A percentile compares a stretch with the other conserved stretches of the same genome.
Conservation (phyloP, 2,329 filamentous ascomycete genomes). For the Microdochium nivale region DNA sequence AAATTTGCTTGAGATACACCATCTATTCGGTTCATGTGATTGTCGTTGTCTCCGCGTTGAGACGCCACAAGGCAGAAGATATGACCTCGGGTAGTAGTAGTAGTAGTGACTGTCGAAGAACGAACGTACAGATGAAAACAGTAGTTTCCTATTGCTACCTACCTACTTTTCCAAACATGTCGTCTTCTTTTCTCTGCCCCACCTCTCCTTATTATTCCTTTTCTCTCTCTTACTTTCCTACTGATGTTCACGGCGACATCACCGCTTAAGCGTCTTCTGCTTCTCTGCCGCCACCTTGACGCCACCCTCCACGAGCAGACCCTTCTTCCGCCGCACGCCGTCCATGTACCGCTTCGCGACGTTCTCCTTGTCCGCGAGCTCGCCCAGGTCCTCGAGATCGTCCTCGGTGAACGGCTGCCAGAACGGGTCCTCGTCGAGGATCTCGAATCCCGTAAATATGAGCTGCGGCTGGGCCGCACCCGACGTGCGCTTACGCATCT, state of each 20-base stretch:
- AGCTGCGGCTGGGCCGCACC: conserved; percentile 89
- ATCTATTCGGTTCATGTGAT: too few relatives aligned
- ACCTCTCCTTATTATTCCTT: not conserved
- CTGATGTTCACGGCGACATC: conserved; percentile 6
- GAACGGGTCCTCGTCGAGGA: conserved; percentile 91
- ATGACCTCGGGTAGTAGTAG: too few relatives aligned
- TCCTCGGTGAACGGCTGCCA: conserved; percentile 97
- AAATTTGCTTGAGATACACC: not conserved
- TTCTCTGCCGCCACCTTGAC: conserved; percentile 87
- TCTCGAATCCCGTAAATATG: conserved; percentile 86
- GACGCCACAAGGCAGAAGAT: too few relatives aligned
- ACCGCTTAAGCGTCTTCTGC: conserved; percentile 63
- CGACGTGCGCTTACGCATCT: conserved; percentile 89
- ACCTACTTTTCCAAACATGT: too few relatives aligned
- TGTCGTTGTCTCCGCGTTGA: too few relatives aligned
- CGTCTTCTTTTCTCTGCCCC: not conserved
- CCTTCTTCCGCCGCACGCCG: conserved; percentile 76
- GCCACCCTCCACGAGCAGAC: conserved; percentile 73
- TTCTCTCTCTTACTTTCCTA: not conserved
- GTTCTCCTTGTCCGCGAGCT: conserved; percentile 89
- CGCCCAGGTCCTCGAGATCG: conserved; percentile 90
- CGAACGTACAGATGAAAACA: too few relatives aligned
- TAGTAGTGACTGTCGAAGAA: too few relatives aligned
- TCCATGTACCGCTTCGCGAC: conserved; percentile 97
- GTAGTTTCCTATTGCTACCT: not conserved